Percentiles rank a stretch among this genome's conserved stretches.
phyloP scores from a whole-genome alignment of 202 grass and related monocot species.

The Carex sylvatica region DNA sequence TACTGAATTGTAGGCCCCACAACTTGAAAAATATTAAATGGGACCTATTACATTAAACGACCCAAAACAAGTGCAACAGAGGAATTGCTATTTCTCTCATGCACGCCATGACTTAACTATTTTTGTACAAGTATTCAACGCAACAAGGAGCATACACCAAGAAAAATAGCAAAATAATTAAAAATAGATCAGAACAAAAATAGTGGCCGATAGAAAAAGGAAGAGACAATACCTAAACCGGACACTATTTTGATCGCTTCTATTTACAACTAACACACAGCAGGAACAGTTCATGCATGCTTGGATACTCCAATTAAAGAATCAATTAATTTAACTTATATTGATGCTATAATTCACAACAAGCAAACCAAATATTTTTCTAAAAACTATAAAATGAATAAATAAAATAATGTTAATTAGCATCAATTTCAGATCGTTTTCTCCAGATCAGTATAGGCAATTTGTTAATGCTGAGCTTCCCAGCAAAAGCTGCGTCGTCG shows the following conservation, averaged over 20 bases:
- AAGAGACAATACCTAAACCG: constrained; percentile 13
- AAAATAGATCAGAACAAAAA: not conserved
- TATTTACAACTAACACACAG: constrained; percentile 1
- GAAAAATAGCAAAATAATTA: constrained; percentile 16
- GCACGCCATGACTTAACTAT: constrained; percentile 30
- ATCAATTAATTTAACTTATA: constrained; percentile 26
- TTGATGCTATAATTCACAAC: constrained; percentile 28
- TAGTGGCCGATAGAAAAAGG: constrained; percentile 6
- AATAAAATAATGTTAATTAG: constrained; percentile 37
- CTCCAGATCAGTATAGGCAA: constrained; percentile 52
- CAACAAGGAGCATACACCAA: constrained; percentile 25
- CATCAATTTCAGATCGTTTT: constrained; percentile 22
- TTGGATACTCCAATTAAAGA: constrained; percentile 13
- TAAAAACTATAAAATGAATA: constrained; percentile 6
- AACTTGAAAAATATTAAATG: constrained; percentile 10
- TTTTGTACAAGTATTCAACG: constrained; percentile 25
- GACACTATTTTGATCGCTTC: not conserved
- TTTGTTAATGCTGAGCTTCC: constrained; percentile 49
- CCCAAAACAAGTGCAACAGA: constrained; percentile 16
- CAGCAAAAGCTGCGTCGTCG: constrained; percentile 33
- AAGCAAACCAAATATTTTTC: constrained; percentile 28
- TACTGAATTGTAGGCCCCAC: not conserved
- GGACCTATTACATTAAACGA: constrained; percentile 30
- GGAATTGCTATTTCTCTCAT: constrained; percentile 14
- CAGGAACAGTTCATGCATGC: not conserved